Evolutionary conservation across 495 filamentous ascomycete species (phyloP).

Genomic region (Annulohypoxylon stygium): DNA sequence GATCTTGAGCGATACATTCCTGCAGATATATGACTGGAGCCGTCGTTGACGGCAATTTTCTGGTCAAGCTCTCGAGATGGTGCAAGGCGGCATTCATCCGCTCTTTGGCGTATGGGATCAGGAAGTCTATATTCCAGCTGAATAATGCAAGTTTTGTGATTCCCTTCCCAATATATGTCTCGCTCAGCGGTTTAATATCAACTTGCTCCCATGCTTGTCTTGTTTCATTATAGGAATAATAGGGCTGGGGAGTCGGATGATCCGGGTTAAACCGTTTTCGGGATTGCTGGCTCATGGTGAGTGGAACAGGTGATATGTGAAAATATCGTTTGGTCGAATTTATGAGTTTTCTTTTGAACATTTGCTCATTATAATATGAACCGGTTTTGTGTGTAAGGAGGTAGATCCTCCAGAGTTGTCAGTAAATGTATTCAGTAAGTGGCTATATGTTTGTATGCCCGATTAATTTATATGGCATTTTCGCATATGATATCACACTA

Average conservation of each 20-base stretch:
- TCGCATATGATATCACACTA: not conserved
- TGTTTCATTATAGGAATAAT: conserved; percentile 24
- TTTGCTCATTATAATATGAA: not conserved
- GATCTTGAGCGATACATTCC: conserved; percentile 61
- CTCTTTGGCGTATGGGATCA: conserved; percentile 50
- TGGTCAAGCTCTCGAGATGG: conserved; percentile 53
- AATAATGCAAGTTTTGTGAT: conserved; percentile 37
- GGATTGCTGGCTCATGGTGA: conserved; percentile 29
- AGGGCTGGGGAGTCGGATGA: conserved; percentile 33
- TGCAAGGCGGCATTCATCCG: conserved; percentile 61
- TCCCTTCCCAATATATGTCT: not conserved
- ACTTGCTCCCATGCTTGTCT: conserved; percentile 26
- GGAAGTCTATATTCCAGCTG: conserved; percentile 68
- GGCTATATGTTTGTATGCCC: not conserved
- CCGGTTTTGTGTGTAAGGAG: too few relatives aligned
- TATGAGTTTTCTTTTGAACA: not conserved
- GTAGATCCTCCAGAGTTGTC: too few relatives aligned
- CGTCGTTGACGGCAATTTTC: conserved; percentile 7
- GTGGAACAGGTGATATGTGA: not conserved
- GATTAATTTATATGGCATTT: not conserved
- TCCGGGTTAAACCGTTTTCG: conserved; percentile 19
- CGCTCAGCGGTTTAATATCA: not conserved
- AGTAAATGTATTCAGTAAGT: not conserved
- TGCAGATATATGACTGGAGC: conserved; percentile 64
- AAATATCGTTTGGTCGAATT: not conserved